A percentile compares a stretch with the other conserved stretches of the same genome.
These are phyloP conservation scores for Anthostomella pinea DNA, from an alignment of 2,329 filamentous ascomycete genomes.

Conservation along the genomic window DNA sequence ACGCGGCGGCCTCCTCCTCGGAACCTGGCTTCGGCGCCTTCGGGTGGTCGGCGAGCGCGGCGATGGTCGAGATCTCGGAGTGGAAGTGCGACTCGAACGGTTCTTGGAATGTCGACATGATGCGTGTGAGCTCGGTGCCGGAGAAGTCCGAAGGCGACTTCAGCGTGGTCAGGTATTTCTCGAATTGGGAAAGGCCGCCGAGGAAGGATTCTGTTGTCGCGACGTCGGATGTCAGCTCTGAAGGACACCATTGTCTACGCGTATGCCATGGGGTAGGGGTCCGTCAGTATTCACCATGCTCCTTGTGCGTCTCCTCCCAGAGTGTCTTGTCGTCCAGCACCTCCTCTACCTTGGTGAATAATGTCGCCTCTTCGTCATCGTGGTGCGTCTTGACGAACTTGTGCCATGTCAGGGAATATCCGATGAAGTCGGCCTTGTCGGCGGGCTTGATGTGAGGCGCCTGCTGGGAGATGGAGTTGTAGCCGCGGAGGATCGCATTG, in stretches of 20 bases:
- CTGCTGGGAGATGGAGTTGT: slow-evolving; percentile 62
- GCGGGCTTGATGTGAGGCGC: slow-evolving; percentile 47
- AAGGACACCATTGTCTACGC: too few species aligned
- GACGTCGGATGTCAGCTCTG: too few species aligned
- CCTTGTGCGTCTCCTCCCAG: slow-evolving; percentile 50
- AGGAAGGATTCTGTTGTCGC: slow-evolving; percentile 51
- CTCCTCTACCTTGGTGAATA: slow-evolving; percentile 55
- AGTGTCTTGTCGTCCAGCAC: slow-evolving; percentile 49
- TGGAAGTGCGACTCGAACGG: slow-evolving; percentile 55
- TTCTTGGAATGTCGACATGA: slow-evolving; percentile 50
- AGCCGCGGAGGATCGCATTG: slow-evolving; percentile 61
- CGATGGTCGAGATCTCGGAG: slow-evolving; percentile 52
- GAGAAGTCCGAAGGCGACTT: slow-evolving; percentile 42
- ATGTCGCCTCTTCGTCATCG: slow-evolving; percentile 55
- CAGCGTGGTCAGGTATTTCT: slow-evolving; percentile 48
- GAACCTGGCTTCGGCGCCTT: slow-evolving; percentile 48
- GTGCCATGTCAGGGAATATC: slow-evolving; percentile 56
- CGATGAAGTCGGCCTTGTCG: slow-evolving; percentile 56
- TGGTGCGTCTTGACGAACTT: slow-evolving; percentile 60
- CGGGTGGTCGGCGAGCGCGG: slow-evolving; percentile 46
- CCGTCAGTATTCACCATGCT: slow-evolving; percentile 46
- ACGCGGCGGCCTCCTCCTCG: slow-evolving; percentile 43
- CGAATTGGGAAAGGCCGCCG: slow-evolving; percentile 48
- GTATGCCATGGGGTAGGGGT: too few species aligned
- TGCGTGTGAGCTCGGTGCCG: slow-evolving; percentile 41